A percentile compares a stretch with the other conserved stretches of the same genome.
Evolutionary conservation across 371 early-diverging fungal species (phyloP).

Genomic region (Umbelopsis sp.): DNA sequence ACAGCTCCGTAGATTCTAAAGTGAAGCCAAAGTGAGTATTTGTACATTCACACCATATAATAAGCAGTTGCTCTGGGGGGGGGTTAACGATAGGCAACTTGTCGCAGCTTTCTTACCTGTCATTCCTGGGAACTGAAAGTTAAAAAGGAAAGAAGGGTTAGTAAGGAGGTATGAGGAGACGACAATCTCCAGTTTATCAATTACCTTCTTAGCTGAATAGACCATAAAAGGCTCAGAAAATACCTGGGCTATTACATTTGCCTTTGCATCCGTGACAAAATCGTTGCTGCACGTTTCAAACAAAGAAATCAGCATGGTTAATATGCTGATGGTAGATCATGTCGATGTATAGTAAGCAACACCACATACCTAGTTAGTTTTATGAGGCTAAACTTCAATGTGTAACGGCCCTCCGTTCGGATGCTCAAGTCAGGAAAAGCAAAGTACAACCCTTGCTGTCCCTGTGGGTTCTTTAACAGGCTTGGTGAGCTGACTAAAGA

Average conservation of each 20-base stretch:
- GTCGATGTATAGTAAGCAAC: not conserved
- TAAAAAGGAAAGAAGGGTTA: no score
- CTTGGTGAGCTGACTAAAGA: slow-evolving; percentile 82
- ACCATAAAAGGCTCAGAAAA: slow-evolving; percentile 63
- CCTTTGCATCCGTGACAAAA: slow-evolving; percentile 54
- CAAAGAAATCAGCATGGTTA: not conserved
- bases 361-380: slow-evolving; percentile 47
- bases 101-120: slow-evolving; percentile 42
- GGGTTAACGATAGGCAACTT: no score
- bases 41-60: no score
- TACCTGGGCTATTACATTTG: slow-evolving; percentile 60
- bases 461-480: slow-evolving; percentile 71
- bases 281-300: slow-evolving; percentile 44
- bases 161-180: not conserved
- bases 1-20: slow-evolving; percentile 87
- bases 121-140: slow-evolving; percentile 61
- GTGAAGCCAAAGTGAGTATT: not conserved
- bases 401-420: slow-evolving; percentile 85
- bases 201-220: slow-evolving; percentile 61
- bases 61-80: no score
- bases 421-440: slow-evolving; percentile 92
- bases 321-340: not conserved
- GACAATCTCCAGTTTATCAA: not conserved
- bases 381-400: slow-evolving; percentile 72
- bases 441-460: slow-evolving; percentile 83